Evolutionary conservation across 352 stramenopile genomes (phyloP), one percentile per base, ranked within the genome.

Genomic region (Pythium aristosporum): DNA sequence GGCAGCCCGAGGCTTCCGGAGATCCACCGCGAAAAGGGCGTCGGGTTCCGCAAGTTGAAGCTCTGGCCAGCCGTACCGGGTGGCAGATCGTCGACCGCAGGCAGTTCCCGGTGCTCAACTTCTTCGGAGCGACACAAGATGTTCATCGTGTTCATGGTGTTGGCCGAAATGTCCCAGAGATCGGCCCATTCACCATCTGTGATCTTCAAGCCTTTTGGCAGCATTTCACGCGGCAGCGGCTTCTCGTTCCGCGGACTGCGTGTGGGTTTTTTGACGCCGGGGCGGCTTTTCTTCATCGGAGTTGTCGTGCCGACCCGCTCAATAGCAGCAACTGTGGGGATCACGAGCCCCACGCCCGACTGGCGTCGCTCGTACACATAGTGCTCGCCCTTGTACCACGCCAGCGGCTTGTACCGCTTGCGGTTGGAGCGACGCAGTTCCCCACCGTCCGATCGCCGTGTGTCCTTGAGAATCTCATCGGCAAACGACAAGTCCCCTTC

Each of bases 1-100:
- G 96, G 95, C 16, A 99, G 80, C 2, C 90, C 80, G 18, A 99
- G 66, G 65, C 92, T 91, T 9, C 96, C 96, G 28, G 85, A 96
- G 63, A 97, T 94, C 88, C 88, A 97, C 28, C 84, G 88, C 53
- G 87, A 77, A 56, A 94, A 94, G 2, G 77, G 76, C 23, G 76
- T 65, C 30, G 75, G 72, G 34, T 76, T 91, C 16, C 77, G 78
- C 7, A 95, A 57, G 70, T 94, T 96, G 73, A 97, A 97, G 65
- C 86, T 95, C 76, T 97, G 87, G 7, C 85, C 85, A 18, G 89
- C 89, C 42, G 80, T 91, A 6, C 89, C 87, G 11, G 73, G 63
- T 9, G 80, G 69, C n/a, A 76, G 49, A 12, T 60, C 74, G 43
- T 85, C 74, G 7, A 85, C 71, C 2, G 67, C 80, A 1, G 87